Evolutionary conservation across 805 yeast species (phyloP).

Genomic region (Tanozyma kutaoensis): DNA sequence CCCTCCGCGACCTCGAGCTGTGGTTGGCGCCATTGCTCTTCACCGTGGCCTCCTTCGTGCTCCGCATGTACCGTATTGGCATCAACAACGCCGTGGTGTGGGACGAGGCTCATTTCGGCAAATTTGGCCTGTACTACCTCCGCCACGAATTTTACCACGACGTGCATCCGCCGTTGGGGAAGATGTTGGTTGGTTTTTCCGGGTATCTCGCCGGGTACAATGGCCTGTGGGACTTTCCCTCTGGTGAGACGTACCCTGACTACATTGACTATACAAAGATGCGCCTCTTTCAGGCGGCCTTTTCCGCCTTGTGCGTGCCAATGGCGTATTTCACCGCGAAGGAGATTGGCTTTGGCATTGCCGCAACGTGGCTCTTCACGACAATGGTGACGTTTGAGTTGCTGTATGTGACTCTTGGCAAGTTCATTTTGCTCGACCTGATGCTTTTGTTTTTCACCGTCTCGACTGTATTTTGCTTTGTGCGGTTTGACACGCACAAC

Average conservation of each 20-base stretch:
- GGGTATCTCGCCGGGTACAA: slow-evolving; percentile 81
- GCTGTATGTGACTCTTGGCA: slow-evolving; percentile 74
- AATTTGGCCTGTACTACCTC: slow-evolving; percentile 85
- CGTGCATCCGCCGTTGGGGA: slow-evolving; percentile 96
- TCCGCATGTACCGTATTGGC: too few species aligned
- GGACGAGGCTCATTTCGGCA: slow-evolving; percentile 98
- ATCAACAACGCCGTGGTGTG: too few species aligned
- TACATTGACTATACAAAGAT: slow-evolving; percentile 68
- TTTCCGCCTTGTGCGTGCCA: slow-evolving; percentile 78
- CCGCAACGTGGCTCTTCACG: slow-evolving; percentile 66
- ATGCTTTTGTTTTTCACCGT: slow-evolving; percentile 83
- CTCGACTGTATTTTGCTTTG: slow-evolving; percentile 62
- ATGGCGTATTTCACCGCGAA: slow-evolving; percentile 73
- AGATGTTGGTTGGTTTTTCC: slow-evolving; percentile 79
- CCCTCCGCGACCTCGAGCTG: slow-evolving; percentile 19
- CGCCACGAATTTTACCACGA: slow-evolving; percentile 87
- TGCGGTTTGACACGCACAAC: slow-evolving; percentile 55
- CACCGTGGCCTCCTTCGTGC: slow-evolving; percentile 52
- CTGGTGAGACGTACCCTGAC: slow-evolving; percentile 68
- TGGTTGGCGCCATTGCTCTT: slow-evolving; percentile 46
- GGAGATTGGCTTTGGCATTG: slow-evolving; percentile 57
- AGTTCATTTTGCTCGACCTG: slow-evolving; percentile 85
- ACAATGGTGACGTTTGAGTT: slow-evolving; percentile 73
- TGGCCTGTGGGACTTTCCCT: slow-evolving; percentile 82
- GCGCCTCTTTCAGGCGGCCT: slow-evolving; percentile 79